phyloP scores from a whole-genome alignment of 495 filamentous ascomycete species.

The Parmelia sp. region DNA sequence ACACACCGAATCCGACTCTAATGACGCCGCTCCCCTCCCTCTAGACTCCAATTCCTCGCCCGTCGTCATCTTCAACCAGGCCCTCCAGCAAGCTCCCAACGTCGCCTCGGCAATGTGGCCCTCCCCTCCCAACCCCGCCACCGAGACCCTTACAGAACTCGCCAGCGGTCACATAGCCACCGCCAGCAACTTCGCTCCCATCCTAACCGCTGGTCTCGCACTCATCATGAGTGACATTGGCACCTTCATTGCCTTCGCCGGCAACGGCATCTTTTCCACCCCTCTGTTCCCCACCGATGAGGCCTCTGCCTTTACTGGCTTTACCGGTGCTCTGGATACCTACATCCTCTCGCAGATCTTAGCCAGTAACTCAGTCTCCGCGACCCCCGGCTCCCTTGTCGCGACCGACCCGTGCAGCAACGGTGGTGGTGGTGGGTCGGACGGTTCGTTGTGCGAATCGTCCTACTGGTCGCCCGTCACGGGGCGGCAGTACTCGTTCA shows the following conservation, averaged over 20 bases:
- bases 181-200: neutral
- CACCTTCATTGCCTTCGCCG: constrained; percentile 4
- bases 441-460: neutral
- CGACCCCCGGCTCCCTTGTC: neutral
- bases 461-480: constrained; percentile 4
- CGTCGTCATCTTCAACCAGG: neutral
- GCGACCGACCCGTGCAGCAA: neutral
- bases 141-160: neutral
- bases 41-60: neutral
- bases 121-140: neutral
- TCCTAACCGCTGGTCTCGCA: neutral
- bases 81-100: neutral
- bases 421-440: too few relatives aligned
- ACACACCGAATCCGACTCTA: neutral
- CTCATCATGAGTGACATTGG: constrained; percentile 2
- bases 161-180: neutral
- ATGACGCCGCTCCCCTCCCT: neutral
- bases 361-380: neutral
- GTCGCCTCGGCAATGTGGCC: constrained; percentile 1
- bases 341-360: neutral
- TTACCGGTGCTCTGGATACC: neutral
- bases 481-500: neutral
- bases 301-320: neutral
- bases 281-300: neutral
- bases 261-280: neutral